Evolutionary conservation across 2,329 filamentous ascomycete species (phyloP).

Genomic region (Chrysosphaeria jannelii): DNA sequence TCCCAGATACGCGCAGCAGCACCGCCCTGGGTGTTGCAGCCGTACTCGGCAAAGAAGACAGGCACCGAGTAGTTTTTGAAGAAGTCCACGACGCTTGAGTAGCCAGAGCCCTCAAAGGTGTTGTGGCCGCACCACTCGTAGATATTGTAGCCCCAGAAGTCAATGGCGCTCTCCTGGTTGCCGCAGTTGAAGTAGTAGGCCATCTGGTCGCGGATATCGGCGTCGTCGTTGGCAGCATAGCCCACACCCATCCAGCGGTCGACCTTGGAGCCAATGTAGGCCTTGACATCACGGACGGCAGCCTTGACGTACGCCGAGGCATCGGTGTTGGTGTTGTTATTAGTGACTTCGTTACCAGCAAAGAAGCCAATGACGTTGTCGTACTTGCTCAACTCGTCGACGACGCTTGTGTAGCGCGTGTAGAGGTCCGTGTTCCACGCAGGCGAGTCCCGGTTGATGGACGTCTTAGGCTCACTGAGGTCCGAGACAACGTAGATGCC

Average conservation of each 20-base stretch:
- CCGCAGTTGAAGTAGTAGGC: conserved; percentile 92
- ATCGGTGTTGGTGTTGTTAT: conserved; percentile 61
- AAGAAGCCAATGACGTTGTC: conserved; percentile 92
- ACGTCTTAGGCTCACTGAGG: conserved; percentile 48
- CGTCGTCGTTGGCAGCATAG: conserved; percentile 87
- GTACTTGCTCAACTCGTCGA: conserved; percentile 59
- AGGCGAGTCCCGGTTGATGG: conserved; percentile 60
- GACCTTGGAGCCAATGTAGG: conserved; percentile 56
- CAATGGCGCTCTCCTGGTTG: conserved; percentile 32
- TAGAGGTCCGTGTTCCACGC: conserved; percentile 55
- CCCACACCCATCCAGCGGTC: conserved; percentile 67
- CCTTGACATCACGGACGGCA: conserved; percentile 84
- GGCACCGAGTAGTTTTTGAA: conserved; percentile 76
- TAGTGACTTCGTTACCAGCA: conserved; percentile 90
- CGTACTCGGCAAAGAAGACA: conserved; percentile 96
- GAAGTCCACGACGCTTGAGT: conserved; percentile 54
- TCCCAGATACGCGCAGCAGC: conserved; percentile 45
- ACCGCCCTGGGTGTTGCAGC: conserved; percentile 44
- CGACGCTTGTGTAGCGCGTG: conserved; percentile 51
- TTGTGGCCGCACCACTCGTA: conserved; percentile 96
- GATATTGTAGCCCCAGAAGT: conserved; percentile 99
- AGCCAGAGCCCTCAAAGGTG: conserved; percentile 46
- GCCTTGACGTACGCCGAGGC: conserved; percentile 93
- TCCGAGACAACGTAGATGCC: conserved; percentile 93
- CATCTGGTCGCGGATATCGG: conserved; percentile 49